These are phyloP conservation scores for Aegilops longissima DNA, from an alignment of 176 grass and related monocot genomes.

Conservation along the genomic window DNA sequence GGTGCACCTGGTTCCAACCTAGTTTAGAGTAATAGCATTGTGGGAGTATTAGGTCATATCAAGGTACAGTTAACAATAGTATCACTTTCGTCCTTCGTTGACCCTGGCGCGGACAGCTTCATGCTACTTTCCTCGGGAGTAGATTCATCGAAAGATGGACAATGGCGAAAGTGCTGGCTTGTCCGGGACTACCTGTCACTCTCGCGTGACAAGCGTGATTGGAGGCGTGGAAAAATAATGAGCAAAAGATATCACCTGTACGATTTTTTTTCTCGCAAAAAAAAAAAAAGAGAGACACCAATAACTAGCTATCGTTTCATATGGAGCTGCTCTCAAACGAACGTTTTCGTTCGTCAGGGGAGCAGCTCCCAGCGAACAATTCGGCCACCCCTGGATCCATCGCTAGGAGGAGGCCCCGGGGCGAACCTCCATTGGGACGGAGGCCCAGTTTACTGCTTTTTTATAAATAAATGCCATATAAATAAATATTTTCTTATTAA, in stretches of 20 bases:
- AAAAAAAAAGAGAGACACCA: no score
- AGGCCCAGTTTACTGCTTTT: no score
- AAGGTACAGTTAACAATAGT: constrained; percentile 7
- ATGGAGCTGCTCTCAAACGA: no score
- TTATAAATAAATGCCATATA: no score
- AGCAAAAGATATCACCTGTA: background rate
- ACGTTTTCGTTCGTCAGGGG: no score
- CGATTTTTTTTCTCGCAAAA: no score
- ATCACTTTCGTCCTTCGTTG: background rate
- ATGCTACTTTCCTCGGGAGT: background rate
- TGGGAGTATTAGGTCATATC: constrained; percentile 34
- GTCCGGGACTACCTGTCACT: constrained; percentile 32
- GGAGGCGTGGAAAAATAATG: constrained; percentile 4
- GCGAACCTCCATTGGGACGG: no score
- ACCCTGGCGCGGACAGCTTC: constrained; percentile 18
- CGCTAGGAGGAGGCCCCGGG: no score
- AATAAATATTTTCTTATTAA: no score
- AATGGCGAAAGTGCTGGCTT: constrained; percentile 38
- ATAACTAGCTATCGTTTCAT: no score
- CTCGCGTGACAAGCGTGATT: constrained; percentile 34
- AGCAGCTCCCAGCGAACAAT: no score
- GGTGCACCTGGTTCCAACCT: constrained; percentile 7
- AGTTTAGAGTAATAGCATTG: constrained; percentile 10
- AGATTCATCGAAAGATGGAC: constrained; percentile 25
- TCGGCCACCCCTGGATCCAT: no score